These are phyloP conservation scores for Bretschneidera sinensis DNA, from an alignment of 345 rosid species.

Conservation along the genomic window DNA sequence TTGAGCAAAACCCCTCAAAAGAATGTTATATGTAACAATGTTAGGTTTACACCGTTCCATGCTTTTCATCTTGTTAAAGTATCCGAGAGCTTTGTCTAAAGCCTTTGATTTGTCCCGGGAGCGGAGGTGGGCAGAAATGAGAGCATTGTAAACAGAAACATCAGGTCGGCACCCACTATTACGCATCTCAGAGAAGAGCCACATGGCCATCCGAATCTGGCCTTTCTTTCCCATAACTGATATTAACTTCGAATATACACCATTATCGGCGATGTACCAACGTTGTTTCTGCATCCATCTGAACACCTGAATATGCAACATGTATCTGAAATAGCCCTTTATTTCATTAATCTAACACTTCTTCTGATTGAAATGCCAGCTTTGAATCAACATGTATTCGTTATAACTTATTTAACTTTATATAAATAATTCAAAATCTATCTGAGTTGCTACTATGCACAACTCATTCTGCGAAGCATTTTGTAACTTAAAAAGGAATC, in stretches of 20 bases:
- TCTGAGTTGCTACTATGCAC: neutral
- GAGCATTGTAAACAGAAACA: conserved; percentile 81
- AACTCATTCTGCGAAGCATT: neutral
- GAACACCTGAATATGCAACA: conserved; percentile 50
- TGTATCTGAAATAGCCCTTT: neutral
- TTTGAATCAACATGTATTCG: neutral
- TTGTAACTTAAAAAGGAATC: no score
- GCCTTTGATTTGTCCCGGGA: conserved; percentile 78
- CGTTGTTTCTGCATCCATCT: conserved; percentile 99
- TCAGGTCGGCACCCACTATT: conserved; percentile 94
- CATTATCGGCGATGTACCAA: conserved; percentile 86
- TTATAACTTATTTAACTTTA: neutral
- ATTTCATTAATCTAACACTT: neutral
- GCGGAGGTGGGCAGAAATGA: conserved; percentile 87
- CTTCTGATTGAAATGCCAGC: neutral
- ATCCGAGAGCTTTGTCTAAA: conserved; percentile 64
- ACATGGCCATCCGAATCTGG: conserved; percentile 92
- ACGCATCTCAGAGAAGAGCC: conserved; percentile 96
- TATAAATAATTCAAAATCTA: no score
- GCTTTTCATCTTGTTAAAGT: conserved; percentile 79
- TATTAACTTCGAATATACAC: conserved; percentile 76
- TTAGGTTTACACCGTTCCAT: conserved; percentile 77
- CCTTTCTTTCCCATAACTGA: conserved; percentile 86
- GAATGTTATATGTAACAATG: conserved; percentile 82
- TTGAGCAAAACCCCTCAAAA: conserved; percentile 85